These are phyloP conservation scores for Colletotrichum sublineola DNA, from an alignment of 2,329 filamentous ascomycete species.

Conservation along the genomic window DNA sequence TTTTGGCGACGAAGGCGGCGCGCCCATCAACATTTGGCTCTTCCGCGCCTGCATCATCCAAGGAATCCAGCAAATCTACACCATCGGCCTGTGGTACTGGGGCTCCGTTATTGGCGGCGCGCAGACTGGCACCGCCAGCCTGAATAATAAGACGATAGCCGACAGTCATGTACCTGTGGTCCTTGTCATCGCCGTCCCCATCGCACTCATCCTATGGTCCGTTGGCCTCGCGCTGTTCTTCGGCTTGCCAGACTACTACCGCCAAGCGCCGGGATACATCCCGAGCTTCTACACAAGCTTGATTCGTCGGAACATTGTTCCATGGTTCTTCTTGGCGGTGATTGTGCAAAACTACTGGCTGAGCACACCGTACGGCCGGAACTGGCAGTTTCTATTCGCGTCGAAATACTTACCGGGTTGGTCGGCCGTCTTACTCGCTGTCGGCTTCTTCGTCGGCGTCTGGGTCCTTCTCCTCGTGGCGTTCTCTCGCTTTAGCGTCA, in stretches of 20 bases:
- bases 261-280: slow-evolving; percentile 71
- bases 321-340: background rate
- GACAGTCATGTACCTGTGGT: background rate
- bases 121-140: slow-evolving; percentile 13
- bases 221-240: slow-evolving; percentile 68
- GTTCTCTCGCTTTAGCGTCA: background rate
- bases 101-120: slow-evolving; percentile 52
- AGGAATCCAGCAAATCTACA: slow-evolving; percentile 75
- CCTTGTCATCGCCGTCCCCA: slow-evolving; percentile 55
- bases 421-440: slow-evolving; percentile 59
- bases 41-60: slow-evolving; percentile 76
- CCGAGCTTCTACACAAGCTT: slow-evolving; percentile 76
- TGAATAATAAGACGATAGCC: background rate
- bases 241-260: slow-evolving; percentile 77
- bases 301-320: slow-evolving; percentile 66
- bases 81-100: slow-evolving; percentile 77
- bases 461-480: background rate
- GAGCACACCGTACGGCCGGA: slow-evolving; percentile 74
- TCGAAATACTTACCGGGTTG: slow-evolving; percentile 68
- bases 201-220: slow-evolving; percentile 68
- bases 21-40: slow-evolving; percentile 73
- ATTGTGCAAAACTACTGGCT: slow-evolving; percentile 72
- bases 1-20: slow-evolving; percentile 74
- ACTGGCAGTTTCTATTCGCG: slow-evolving; percentile 75
- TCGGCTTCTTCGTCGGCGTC: background rate